Evolutionary conservation across 306 rosid genomes (phyloP).

Genomic region (Abrus pulchellus): DNA sequence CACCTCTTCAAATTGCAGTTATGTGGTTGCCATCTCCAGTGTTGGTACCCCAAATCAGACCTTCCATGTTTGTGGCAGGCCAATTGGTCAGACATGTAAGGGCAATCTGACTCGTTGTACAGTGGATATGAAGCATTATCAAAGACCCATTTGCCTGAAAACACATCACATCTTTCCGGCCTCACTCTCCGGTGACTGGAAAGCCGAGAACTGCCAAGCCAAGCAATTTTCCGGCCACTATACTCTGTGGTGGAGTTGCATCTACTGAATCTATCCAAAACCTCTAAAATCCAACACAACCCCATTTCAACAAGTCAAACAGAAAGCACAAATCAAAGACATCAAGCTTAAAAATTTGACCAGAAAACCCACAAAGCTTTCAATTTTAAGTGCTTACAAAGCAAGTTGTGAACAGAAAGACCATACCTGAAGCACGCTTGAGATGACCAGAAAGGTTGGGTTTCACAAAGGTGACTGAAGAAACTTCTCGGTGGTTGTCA

Average conservation of each 20-base stretch:
- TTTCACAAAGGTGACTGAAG: conserved; percentile 68
- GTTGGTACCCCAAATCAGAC: conserved; percentile 82
- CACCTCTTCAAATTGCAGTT: conserved; percentile 92
- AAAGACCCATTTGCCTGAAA: conserved; percentile 89
- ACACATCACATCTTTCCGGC: conserved; percentile 74
- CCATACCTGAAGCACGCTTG: conserved; percentile 61
- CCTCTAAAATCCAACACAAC: conserved; percentile 57
- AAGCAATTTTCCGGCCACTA: conserved; percentile 77
- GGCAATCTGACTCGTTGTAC: conserved; percentile 77
- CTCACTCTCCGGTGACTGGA: conserved; percentile 55
- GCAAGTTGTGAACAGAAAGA: conserved; percentile 21
- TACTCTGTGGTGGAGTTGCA: conserved; percentile 83
- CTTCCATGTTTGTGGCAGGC: conserved; percentile 96
- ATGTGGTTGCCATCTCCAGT: conserved; percentile 97
- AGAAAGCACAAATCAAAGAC: conserved; percentile 41
- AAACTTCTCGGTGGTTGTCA: conserved; percentile 58
- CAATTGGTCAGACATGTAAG: conserved; percentile 98
- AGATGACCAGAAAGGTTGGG: conserved; percentile 66
- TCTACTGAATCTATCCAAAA: conserved; percentile 87
- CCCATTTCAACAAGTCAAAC: conserved; percentile 45
- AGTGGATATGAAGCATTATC: conserved; percentile 83
- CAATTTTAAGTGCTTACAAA: background rate
- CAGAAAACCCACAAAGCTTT: background rate
- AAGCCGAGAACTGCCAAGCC: conserved; percentile 48
- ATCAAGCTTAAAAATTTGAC: conserved; percentile 32